These are phyloP conservation scores for Leishmania tropica DNA, from an alignment of 208 protist genomes.

Conservation along the genomic window DNA sequence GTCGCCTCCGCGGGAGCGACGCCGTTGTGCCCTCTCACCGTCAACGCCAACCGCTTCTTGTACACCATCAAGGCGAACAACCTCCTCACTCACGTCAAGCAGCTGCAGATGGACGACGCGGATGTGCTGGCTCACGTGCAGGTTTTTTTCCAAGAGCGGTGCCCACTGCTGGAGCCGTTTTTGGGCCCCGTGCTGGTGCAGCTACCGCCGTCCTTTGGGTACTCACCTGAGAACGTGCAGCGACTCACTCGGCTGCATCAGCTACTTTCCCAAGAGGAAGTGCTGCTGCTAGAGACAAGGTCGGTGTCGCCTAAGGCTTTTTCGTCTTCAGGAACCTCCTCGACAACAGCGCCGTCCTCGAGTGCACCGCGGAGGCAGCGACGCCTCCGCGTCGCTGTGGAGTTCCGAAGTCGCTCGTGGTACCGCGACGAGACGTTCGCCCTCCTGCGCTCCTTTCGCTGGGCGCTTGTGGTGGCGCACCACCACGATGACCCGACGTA, in stretches of 20 bases:
- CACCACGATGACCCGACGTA: constrained; percentile 55
- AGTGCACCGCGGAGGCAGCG: not conserved
- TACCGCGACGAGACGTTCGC: constrained; percentile 51
- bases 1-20: not conserved
- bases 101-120: constrained; percentile 47
- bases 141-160: constrained; percentile 56
- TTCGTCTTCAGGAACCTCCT: not conserved
- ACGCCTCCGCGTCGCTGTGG: constrained; percentile 66
- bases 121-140: constrained; percentile 47
- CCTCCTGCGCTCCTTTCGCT: constrained; percentile 53
- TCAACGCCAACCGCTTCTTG: constrained; percentile 38
- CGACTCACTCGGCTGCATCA: constrained; percentile 42
- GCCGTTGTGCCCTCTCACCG: not conserved
- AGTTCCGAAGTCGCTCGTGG: constrained; percentile 74
- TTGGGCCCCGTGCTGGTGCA: constrained; percentile 74
- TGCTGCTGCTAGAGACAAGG: constrained; percentile 8
- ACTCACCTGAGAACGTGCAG: constrained; percentile 38
- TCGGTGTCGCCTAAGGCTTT: not conserved
- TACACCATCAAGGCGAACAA: constrained; percentile 83
- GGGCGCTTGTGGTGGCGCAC: constrained; percentile 72
- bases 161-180: constrained; percentile 41
- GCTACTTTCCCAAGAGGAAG: constrained; percentile 39
- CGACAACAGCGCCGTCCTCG: not conserved
- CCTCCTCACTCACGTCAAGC: constrained; percentile 70
- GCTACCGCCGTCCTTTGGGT: constrained; percentile 68